phyloP scores from a whole-genome alignment of 2,329 filamentous ascomycete genomes.

The Cytospora piceae region DNA sequence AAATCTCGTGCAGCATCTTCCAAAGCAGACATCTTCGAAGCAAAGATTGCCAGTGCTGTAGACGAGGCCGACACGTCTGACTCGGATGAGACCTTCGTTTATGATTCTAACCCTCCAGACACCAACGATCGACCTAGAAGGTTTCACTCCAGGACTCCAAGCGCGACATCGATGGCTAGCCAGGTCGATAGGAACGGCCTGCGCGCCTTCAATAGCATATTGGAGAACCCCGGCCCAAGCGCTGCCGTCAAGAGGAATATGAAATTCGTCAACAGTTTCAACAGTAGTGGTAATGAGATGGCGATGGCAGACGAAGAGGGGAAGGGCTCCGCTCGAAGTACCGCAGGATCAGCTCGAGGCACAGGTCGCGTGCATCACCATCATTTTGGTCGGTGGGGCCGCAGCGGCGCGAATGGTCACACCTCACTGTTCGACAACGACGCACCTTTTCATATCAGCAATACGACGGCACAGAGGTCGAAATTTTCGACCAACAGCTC shows the following conservation, averaged over 20 bases:
- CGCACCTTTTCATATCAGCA: slow-evolving; percentile 64
- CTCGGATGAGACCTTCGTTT: slow-evolving; percentile 98
- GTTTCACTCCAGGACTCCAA: slow-evolving; percentile 93
- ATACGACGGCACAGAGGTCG: slow-evolving; percentile 55
- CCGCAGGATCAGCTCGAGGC: slow-evolving; percentile 64
- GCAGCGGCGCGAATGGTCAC: slow-evolving; percentile 68
- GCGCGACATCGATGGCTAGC: slow-evolving; percentile 81
- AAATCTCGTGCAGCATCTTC: slow-evolving; percentile 69
- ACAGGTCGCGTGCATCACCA: slow-evolving; percentile 79
- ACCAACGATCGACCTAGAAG: slow-evolving; percentile 66
- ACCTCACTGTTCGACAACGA: slow-evolving; percentile 76
- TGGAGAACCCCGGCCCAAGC: slow-evolving; percentile 59
- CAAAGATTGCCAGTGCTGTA: slow-evolving; percentile 92
- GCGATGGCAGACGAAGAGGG: slow-evolving; percentile 69
- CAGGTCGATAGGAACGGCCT: slow-evolving; percentile 64
- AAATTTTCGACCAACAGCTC: slow-evolving; percentile 62
- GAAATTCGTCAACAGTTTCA: slow-evolving; percentile 90
- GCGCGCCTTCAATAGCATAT: slow-evolving; percentile 68
- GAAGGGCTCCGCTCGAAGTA: slow-evolving; percentile 64
- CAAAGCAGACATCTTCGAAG: slow-evolving; percentile 97
- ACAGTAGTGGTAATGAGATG: slow-evolving; percentile 58
- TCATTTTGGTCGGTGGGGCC: slow-evolving; percentile 72
- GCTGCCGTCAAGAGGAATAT: slow-evolving; percentile 84
- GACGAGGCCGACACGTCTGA: slow-evolving; percentile 96
- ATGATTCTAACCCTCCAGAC: slow-evolving; percentile 93